Percentiles rank a stretch among this genome's conserved stretches.
phyloP scores from a whole-genome alignment of 2,329 filamentous ascomycete species.

The Leptosphaerulina australis region DNA sequence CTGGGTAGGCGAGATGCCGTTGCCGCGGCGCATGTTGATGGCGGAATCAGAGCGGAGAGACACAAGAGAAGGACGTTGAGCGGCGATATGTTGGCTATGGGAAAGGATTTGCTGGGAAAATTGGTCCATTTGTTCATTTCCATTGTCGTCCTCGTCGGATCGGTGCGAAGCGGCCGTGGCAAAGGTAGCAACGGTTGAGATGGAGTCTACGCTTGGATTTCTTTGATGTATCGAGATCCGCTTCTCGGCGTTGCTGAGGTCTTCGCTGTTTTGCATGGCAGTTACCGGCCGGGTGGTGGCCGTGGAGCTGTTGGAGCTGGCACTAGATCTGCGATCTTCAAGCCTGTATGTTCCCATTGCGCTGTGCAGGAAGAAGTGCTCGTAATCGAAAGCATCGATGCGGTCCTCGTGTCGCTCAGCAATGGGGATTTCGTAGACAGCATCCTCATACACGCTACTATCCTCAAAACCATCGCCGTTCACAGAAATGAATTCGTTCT shows the following conservation, averaged over 20 bases:
- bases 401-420: slow-evolving; percentile 82
- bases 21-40: slow-evolving; percentile 38
- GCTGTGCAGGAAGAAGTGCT: slow-evolving; percentile 93
- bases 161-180: slow-evolving; percentile 66
- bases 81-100: slow-evolving; percentile 22
- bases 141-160: slow-evolving; percentile 44
- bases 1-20: slow-evolving; percentile 34
- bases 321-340: slow-evolving; percentile 60
- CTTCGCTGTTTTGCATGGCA: slow-evolving; percentile 30
- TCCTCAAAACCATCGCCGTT: slow-evolving; percentile 36
- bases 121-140: slow-evolving; percentile 52
- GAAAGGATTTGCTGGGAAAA: slow-evolving; percentile 44
- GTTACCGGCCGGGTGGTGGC: slow-evolving; percentile 56
- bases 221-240: slow-evolving; percentile 53
- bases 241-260: slow-evolving; percentile 30
- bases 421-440: slow-evolving; percentile 47
- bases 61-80: slow-evolving; percentile 23
- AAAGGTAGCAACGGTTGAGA: slow-evolving; percentile 67
- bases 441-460: slow-evolving; percentile 54
- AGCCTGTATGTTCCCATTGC: slow-evolving; percentile 79
- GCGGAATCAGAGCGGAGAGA: slow-evolving; percentile 43
- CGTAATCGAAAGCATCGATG: slow-evolving; percentile 94
- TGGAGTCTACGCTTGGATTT: slow-evolving; percentile 63
- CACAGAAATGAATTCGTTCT: slow-evolving; percentile 49
- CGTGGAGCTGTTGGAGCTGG: slow-evolving; percentile 59